These are phyloP conservation scores for Zymoseptoria crescenta DNA, from an alignment of 2,329 filamentous ascomycete genomes.

Conservation along the genomic window DNA sequence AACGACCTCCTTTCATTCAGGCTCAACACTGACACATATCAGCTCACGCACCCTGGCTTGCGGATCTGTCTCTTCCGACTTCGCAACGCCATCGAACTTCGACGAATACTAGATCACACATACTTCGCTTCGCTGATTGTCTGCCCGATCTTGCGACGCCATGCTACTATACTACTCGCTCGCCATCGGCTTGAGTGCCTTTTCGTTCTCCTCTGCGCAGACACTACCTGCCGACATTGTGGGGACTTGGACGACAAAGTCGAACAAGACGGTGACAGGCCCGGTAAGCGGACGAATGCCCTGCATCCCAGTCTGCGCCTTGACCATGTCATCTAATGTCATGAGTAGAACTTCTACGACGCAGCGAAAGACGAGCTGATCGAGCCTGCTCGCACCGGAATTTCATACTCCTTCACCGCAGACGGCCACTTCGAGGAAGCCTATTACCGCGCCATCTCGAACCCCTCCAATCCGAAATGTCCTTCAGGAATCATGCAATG, in stretches of 20 bases:
- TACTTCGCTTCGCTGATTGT: not conserved
- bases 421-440: conserved; percentile 63
- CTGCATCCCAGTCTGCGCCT: not conserved
- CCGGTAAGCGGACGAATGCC: conserved; percentile 44
- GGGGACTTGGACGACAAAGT: conserved; percentile 69
- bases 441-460: conserved; percentile 60
- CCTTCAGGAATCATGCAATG: conserved; percentile 61
- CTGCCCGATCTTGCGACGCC: not conserved
- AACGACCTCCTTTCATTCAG: not conserved
- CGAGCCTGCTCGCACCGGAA: conserved; percentile 59
- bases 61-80: not conserved
- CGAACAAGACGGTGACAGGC: conserved; percentile 59
- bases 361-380: conserved; percentile 56
- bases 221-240: conserved; percentile 40
- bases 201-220: conserved; percentile 13
- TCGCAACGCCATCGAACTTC: not conserved
- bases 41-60: not conserved
- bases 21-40: not conserved
- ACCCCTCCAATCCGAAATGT: conserved; percentile 52
- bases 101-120: not conserved
- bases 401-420: conserved; percentile 65
- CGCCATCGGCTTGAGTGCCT: conserved; percentile 17
- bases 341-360: conserved; percentile 58
- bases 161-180: conserved; percentile 27
- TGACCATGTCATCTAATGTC: not conserved